Percentiles rank a stretch among this genome's conserved stretches.
Conservation (phyloP, 2,329 filamentous ascomycete species). For the Aspergillus aculeatus region DNA sequence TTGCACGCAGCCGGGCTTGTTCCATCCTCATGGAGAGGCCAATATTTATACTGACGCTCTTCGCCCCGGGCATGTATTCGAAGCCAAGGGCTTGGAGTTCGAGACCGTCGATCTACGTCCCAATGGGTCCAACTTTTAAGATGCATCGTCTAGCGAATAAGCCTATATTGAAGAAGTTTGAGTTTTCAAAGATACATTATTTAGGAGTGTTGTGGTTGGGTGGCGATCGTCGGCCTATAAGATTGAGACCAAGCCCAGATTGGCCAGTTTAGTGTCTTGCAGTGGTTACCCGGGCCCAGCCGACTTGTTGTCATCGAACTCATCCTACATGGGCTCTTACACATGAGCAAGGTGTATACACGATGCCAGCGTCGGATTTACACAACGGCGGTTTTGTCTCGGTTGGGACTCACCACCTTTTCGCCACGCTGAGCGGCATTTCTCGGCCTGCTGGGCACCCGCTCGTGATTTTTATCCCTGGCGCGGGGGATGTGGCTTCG, state of each 20-base stretch:
- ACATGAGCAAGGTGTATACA: not conserved
- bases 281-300: not conserved
- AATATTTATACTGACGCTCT: conserved; percentile 77
- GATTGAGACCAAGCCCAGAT: not conserved
- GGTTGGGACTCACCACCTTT: not conserved
- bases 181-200: not conserved
- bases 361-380: not conserved
- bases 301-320: not conserved
- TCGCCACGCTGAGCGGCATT: not conserved
- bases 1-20: conserved; percentile 75
- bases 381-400: not conserved
- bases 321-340: not conserved
- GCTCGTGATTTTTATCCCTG: conserved; percentile 35
- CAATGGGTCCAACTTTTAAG: conserved; percentile 12
- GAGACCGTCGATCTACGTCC: conserved; percentile 63
- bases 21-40: conserved; percentile 71
- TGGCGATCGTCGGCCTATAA: not conserved
- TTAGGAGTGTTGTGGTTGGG: not conserved
- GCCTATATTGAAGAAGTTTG: not conserved
- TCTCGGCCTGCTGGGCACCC: conserved; percentile 25
- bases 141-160: not conserved
- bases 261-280: not conserved
- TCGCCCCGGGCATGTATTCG: conserved; percentile 69
- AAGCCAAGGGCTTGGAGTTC: conserved; percentile 64
- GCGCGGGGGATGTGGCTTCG: conserved; percentile 36